A percentile compares a stretch with the other conserved stretches of the same genome.
phyloP scores from a whole-genome alignment of 169 alveolate genomes.

The Miamiensis avidus region DNA sequence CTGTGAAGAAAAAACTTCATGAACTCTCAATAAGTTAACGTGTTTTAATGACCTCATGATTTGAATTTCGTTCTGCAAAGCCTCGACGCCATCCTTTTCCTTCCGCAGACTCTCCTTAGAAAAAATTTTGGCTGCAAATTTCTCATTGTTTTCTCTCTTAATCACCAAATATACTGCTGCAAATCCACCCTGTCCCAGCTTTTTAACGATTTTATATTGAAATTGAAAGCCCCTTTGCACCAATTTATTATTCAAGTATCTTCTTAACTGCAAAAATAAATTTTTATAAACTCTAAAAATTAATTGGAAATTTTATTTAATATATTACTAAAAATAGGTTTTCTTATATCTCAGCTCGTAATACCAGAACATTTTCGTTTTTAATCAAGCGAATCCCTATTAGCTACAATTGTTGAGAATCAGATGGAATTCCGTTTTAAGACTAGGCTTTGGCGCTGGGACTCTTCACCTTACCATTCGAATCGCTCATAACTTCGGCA shows the following conservation, averaged over 20 bases:
- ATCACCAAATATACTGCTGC: background rate
- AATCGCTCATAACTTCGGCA: too few species aligned
- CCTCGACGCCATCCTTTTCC: slow-evolving; percentile 41
- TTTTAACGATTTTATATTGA: background rate
- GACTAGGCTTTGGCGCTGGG: too few species aligned
- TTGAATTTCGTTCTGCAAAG: slow-evolving; percentile 43
- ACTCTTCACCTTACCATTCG: too few species aligned
- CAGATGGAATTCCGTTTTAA: too few species aligned
- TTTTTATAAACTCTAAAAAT: background rate
- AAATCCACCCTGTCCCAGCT: background rate
- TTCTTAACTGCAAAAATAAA: background rate
- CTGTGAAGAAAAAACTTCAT: slow-evolving; percentile 80
- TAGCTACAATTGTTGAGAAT: too few species aligned
- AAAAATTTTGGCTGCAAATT: slow-evolving; percentile 43
- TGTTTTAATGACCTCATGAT: slow-evolving; percentile 49
- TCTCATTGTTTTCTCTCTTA: slow-evolving; percentile 21
- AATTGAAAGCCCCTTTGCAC: background rate
- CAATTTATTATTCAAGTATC: too few species aligned
- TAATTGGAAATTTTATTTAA: too few species aligned
- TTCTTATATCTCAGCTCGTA: too few species aligned
- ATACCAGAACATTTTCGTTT: too few species aligned
- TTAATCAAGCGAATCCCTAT: too few species aligned
- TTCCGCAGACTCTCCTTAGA: slow-evolving; percentile 35
- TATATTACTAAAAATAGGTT: background rate
- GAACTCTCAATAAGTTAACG: slow-evolving; percentile 58